phyloP scores from a whole-genome alignment of 2,329 filamentous ascomycete genomes.

The Diaporthe velutina region DNA sequence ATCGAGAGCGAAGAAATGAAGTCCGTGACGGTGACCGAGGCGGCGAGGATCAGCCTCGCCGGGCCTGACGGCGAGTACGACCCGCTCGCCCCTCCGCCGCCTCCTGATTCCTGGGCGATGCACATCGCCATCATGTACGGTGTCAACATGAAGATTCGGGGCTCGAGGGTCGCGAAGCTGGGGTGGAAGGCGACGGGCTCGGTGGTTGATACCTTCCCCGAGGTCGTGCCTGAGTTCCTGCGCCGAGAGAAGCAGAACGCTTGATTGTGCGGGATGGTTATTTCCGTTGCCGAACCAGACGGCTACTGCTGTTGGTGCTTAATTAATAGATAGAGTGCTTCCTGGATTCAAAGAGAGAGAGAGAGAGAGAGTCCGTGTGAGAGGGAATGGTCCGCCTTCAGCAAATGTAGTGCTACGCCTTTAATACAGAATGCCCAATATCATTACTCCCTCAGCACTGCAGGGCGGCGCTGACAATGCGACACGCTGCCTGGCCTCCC shows the following conservation, averaged over 20 bases:
- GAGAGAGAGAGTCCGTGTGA: not conserved
- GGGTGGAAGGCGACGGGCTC: conserved; percentile 39
- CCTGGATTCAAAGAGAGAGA: not conserved
- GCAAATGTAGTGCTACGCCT: not conserved
- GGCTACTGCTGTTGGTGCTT: not conserved
- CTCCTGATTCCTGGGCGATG: conserved; percentile 41
- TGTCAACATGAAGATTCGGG: conserved; percentile 40
- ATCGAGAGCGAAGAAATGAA: conserved; percentile 35
- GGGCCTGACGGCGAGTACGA: conserved; percentile 40
- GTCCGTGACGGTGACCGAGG: conserved; percentile 39
- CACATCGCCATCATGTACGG: conserved; percentile 41
- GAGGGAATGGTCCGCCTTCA: not conserved
- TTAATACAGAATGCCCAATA: not conserved
- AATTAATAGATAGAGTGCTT: not conserved
- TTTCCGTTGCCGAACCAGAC: too few relatives aligned
- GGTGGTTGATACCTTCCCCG: conserved; percentile 20
- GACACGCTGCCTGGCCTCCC: not conserved
- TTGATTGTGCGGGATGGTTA: not conserved
- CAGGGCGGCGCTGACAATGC: not conserved
- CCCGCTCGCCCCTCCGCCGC: conserved; percentile 40
- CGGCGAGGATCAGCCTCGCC: conserved; percentile 38
- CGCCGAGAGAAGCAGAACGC: not conserved
- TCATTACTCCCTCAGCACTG: not conserved
- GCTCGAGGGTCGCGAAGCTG: conserved; percentile 37
- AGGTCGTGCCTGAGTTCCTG: conserved; percentile 21